Evolutionary conservation across 108 stramenopile species (phyloP).

Genomic region (Cyclotella distinguenda): DNA sequence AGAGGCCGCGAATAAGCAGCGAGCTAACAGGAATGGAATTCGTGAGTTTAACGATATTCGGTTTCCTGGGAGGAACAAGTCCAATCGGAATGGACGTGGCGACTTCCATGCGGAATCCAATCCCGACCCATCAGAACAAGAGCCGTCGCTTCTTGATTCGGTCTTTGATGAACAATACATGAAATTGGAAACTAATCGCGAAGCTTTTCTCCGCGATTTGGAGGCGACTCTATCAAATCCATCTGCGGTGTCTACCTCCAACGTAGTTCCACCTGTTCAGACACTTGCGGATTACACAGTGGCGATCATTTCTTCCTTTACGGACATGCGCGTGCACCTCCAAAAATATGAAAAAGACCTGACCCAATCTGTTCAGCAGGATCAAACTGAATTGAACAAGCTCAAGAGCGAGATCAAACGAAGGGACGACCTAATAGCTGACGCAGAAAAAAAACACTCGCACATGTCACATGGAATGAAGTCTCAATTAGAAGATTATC

Average conservation of each 20-base stretch:
- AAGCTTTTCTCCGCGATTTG: conserved; percentile 37
- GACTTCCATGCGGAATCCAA: conserved; percentile 5
- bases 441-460: conserved; percentile 45
- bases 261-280: conserved; percentile 42
- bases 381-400: conserved; percentile 55
- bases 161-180: conserved; percentile 51
- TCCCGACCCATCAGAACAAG: not conserved
- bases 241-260: conserved; percentile 33
- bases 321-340: conserved; percentile 50
- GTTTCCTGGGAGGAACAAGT: not conserved
- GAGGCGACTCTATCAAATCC: conserved; percentile 35
- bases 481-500: conserved; percentile 50
- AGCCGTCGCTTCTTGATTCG: conserved; percentile 18
- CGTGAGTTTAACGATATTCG: conserved; percentile 8
- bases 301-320: conserved; percentile 42
- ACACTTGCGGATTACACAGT: conserved; percentile 37
- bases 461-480: conserved; percentile 50
- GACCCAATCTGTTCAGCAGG: conserved; percentile 53
- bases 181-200: conserved; percentile 66
- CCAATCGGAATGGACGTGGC: conserved; percentile 1
- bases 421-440: conserved; percentile 50
- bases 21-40: not conserved
- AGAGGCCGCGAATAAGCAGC: conserved; percentile 20
- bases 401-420: conserved; percentile 53
- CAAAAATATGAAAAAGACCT: conserved; percentile 55